Base-by-base conservation (phyloP, 75 land plant species). In the Gnetum montanum region DNA sequence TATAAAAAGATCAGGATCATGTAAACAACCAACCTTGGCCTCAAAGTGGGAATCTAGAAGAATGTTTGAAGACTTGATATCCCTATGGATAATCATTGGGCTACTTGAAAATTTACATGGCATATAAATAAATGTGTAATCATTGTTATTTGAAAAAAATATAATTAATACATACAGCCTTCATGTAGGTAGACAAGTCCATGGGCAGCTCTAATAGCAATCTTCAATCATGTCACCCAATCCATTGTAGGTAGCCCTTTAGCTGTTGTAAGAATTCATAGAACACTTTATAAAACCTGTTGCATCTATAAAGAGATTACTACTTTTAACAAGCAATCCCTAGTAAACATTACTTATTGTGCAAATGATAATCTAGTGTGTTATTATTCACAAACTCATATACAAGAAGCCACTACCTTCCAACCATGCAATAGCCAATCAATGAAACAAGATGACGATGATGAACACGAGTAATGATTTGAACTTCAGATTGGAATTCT, bases 361-460 rank as follows among this genome's bases (percentile, higher is more conserved):
- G 92, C 23, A 87, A 68, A 56, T 80, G 84, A 46, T 62, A 54
- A 34, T 87, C 89, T 46, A 87, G 70, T 11, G 96, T 90, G 31
- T 73, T 71, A 63, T 90, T 90, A 27, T 91, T 69, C 40, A 90
- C 96, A 62, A 68, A 90, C 57, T 90, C 96, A 48, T 90, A 90
- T 23, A 90, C 84, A 47, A 90, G 79, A 70, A 90, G 65, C 38
- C 92, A 66, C 40, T 83, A 81, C 1, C 31, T 59, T 8, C 71
- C 87, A 34, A 74, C 71, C 24, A 80, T 83, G 60, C 96, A 90
- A 45, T 90, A 90, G 15, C 96, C 96, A 16, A 86, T 88, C 25
- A 90, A 79, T 8, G 96, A 90, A 6, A 90, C 96, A n/a, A 90
- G 74, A 44, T 90, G 87, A 12, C 87, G 74, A 48, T 90, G 96